Evolutionary conservation across 176 grass and related monocot species (phyloP).

Genomic region (Pharus latifolius): DNA sequence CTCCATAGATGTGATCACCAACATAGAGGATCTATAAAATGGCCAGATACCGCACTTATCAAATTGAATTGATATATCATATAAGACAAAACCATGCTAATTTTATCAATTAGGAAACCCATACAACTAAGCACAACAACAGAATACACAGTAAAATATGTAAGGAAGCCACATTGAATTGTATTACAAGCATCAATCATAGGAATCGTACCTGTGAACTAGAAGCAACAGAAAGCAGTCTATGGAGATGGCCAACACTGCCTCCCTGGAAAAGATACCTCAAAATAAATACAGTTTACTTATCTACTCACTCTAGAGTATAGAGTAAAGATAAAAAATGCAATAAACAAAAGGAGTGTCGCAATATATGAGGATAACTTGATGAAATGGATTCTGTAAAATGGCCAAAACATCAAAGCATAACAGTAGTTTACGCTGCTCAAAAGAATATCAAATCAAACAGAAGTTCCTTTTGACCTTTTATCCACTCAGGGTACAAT

Average conservation of each 20-base stretch:
- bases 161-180: neutral
- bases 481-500: neutral
- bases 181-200: neutral
- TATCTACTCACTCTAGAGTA: neutral
- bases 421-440: neutral
- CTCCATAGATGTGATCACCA: conserved; percentile 98
- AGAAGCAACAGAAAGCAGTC: conserved; percentile 82
- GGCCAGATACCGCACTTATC: conserved; percentile 4
- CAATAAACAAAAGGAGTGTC: neutral
- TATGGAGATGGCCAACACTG: conserved; percentile 88
- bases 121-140: neutral
- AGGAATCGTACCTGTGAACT: conserved; percentile 77
- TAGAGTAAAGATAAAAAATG: neutral
- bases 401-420: too few species aligned
- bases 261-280: conserved; percentile 70
- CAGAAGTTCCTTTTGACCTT: neutral
- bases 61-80: neutral
- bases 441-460: neutral
- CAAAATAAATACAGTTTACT: conserved; percentile 3
- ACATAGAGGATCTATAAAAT: conserved; percentile 81
- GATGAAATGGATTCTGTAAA: neutral
- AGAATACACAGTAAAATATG: neutral
- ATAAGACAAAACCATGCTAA: neutral
- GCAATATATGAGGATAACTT: neutral
- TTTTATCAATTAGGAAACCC: neutral